Evolutionary conservation across 345 rosid species (phyloP), one percentile per base, ranked within the genome.

Genomic region (Citrus maxima): DNA sequence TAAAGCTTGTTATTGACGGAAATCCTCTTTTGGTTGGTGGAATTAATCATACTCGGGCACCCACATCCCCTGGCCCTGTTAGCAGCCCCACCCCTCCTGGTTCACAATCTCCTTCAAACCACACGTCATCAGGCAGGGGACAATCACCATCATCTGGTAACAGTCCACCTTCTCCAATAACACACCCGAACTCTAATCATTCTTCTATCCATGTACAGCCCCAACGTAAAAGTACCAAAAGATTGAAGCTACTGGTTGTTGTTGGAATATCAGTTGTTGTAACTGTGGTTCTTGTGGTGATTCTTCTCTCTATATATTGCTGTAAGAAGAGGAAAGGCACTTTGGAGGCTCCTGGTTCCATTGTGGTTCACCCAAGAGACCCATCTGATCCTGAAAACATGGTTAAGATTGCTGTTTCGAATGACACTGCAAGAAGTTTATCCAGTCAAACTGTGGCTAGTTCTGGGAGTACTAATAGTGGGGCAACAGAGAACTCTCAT

Each of bases 331-430:
- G 77, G 78, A 84, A 78, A 66, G 30, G 42, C 34, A 68, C 34
- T n/a, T 22, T 79, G 30, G 70, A 79, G 67, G 60, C 67, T 62
- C 73, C 81, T 21, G 37, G 67, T 71, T 82, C 84, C 67, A 56
- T 81, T 35, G 88, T 86, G 55, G 74, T 81, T 78, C 86, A 81
- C 61, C 88, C 88, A n/a, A 76, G 77, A 82, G 88, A 85, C 65
- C 78, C 82, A 25, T 85, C 82, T 61, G 84, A 79, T 62, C 83
- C 78, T 35, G 80, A 67, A 25, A 80, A 82, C 46, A 61, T 22
- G 38, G 73, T 82, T 66, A 86, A 86, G 83, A 55, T 83, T 64
- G 81, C 81, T 5, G 80, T 81, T 71, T 72, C 78, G 4, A 78
- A 75, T 24, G 76, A 78, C 46, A 80, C 82, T 27, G 75, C 56